Base-by-base conservation (phyloP, 2,329 filamentous ascomycete species). In the Sporothrix humicola region DNA sequence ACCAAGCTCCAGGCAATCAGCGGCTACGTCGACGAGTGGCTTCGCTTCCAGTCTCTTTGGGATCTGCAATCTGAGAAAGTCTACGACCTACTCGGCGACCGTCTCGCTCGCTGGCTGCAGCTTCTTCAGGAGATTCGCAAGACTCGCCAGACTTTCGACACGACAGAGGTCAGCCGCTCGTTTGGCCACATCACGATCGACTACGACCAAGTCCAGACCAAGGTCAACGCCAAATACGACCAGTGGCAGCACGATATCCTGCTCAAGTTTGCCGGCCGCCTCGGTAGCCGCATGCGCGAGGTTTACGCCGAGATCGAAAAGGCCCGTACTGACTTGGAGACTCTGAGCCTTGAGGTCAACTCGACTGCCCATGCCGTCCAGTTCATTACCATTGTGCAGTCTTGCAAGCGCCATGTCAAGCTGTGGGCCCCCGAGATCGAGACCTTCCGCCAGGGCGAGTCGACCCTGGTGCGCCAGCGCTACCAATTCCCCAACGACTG, bases 171-270 rank as follows among this genome's bases (percentile, higher is more conserved):
- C 76, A 96, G 92, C 81, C 92, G 93, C 54, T 92, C 92, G 0
- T 99, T 99, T 80, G 96, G 96, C 4, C 95, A 97, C 81, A 90
- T 98, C 72, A 94, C 92, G 3, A 94, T 99, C 79, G 95, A 99
- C 81, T 99, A 99, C 79, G 96, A 98, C 79, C 97, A 99, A 82
- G 96, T 99, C 0, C 97, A 99, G 82, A 94, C 95, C 73, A 98
- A 97, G 82, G 96, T 99, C 81, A 99, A 98, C 79, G 94, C 94
- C 78, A 99, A 98, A 82, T 99, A 99, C 80, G 97, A 99, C 80
- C 95, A 98, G 81, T 99, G 97, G 96, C 96, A 99, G 82, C 94
- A 98, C 78, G 96, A 99, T 77, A 97, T 99, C 72, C 86, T 98
- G 52, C 89, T 93, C 78, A 97, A 97, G 81, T 99, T 99, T 82